Evolutionary conservation across 129 eudicot genomes (phyloP).

Genomic region (Deinandra increscens): DNA sequence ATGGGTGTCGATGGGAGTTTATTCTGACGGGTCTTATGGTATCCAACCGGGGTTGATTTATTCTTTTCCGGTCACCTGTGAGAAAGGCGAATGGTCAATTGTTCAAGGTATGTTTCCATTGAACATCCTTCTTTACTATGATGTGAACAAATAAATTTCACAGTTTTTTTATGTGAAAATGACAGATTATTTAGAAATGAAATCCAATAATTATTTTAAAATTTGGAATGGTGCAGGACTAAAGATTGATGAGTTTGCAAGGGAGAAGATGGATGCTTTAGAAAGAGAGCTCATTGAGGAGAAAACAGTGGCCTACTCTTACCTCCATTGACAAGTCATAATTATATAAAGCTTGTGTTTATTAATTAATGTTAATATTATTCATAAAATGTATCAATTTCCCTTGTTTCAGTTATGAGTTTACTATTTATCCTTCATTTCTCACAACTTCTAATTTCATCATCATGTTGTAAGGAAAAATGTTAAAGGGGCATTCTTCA

Average conservation of each 20-base stretch:
- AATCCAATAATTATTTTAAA: slow-evolving; percentile 3
- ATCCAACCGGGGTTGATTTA: slow-evolving; percentile 68
- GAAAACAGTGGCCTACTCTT: slow-evolving; percentile 73
- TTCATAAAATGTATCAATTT: background rate
- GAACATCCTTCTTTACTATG: background rate
- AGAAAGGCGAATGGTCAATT: slow-evolving; percentile 87
- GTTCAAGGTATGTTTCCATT: slow-evolving; percentile 58
- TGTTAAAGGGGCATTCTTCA: no score
- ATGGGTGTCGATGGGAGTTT: slow-evolving; percentile 97
- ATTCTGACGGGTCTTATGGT: slow-evolving; percentile 86
- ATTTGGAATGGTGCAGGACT: slow-evolving; percentile 44
- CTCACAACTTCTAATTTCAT: no score
- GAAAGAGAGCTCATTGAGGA: slow-evolving; percentile 71
- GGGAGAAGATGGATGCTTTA: slow-evolving; percentile 68
- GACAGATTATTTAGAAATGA: background rate
- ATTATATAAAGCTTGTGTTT: background rate
- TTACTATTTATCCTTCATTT: slow-evolving; percentile 17
- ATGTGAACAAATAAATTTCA: background rate
- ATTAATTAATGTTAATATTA: slow-evolving; percentile 19
- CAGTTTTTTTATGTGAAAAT: background rate
- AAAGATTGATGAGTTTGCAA: slow-evolving; percentile 64
- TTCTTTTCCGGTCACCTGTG: slow-evolving; percentile 88
- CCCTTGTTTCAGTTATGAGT: background rate
- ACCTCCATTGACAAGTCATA: slow-evolving; percentile 40
- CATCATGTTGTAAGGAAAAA: no score